Evolutionary conservation across 306 rosid species (phyloP).

Genomic region (Rubus parviflorus): DNA sequence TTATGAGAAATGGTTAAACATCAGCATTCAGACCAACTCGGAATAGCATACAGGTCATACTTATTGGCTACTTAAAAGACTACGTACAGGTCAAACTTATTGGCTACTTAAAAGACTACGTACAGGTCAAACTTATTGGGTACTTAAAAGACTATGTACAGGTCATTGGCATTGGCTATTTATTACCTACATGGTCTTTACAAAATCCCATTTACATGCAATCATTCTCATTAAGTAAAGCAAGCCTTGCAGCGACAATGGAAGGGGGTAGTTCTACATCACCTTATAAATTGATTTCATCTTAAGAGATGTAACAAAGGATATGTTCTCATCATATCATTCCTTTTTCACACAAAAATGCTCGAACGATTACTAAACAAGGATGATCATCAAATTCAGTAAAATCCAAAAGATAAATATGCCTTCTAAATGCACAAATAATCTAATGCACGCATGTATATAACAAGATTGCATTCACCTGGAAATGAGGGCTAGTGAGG

Average conservation of each 20-base stretch:
- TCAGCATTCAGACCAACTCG: slow-evolving; percentile 4
- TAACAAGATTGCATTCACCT: slow-evolving; percentile 35
- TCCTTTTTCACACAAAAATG: not conserved
- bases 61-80: not conserved
- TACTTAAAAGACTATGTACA: not conserved
- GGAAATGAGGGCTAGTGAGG: slow-evolving; percentile 73
- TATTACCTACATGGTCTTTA: not conserved
- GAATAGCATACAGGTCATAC: not conserved
- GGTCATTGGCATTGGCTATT: not conserved
- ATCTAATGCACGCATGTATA: not conserved
- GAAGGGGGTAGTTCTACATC: not conserved
- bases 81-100: not conserved
- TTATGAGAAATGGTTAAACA: not conserved
- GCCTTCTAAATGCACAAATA: not conserved
- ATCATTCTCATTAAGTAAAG: not conserved
- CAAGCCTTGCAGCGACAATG: not conserved
- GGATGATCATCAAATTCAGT: not conserved
- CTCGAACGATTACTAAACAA: not conserved
- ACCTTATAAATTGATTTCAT: not conserved
- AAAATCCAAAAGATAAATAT: not conserved
- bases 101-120: not conserved
- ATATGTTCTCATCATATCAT: not conserved
- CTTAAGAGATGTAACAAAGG: not conserved
- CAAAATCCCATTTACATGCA: not conserved
- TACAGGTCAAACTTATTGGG: not conserved